Base-by-base conservation (phyloP, 2,329 filamentous ascomycete species). In the Elsinoe batatas region DNA sequence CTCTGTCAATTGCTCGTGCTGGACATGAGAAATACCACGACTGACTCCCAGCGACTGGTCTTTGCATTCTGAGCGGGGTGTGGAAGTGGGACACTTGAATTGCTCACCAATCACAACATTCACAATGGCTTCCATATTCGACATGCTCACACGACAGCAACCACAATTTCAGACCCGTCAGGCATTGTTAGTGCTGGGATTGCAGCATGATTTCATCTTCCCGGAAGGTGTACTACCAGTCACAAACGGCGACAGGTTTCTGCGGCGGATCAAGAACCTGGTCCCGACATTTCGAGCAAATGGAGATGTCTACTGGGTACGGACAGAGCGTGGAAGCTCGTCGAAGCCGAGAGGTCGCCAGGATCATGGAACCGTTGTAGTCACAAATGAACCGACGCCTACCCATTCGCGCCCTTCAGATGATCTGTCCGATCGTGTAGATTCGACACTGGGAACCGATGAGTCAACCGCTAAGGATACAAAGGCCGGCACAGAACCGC, bases 181-280 rank as follows among this genome's bases (percentile, higher is more conserved):
- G 71, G 91, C 88, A 1, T 76, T 98, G 42, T 75, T 97, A 17
- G 74, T 94, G 15, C 78, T 96, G 60, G 91, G 95, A 64, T 80
- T 95, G 35, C 93, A 97, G 66, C 89, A 94, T 64, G 91, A 96
- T 68, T 95, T 97, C 64, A 73, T 94, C 57, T 77, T 81, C 5
- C 72, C 80, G 1, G 77, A 81, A 51, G 86, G 87, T 55, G 79
- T 82, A 22, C 71, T 96, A 17, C 79, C 82, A 11, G 80, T 91
- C 51, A 74, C 74, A 35, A 77, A 81, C 42, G 59, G 63, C n/a
- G 81, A 83, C 2, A 80, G 81, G 8, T 88, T 91, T 59, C 68
- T 93, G 43, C 76, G 84, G 37, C 81, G 80, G 26, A 79, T 90
- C 40, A 73, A 82, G 17, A 71, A 78, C 5, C 74, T 97, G 1